Evolutionary conservation across 352 stramenopile genomes (phyloP).

Genomic region (Phytophthora fragariae): DNA sequence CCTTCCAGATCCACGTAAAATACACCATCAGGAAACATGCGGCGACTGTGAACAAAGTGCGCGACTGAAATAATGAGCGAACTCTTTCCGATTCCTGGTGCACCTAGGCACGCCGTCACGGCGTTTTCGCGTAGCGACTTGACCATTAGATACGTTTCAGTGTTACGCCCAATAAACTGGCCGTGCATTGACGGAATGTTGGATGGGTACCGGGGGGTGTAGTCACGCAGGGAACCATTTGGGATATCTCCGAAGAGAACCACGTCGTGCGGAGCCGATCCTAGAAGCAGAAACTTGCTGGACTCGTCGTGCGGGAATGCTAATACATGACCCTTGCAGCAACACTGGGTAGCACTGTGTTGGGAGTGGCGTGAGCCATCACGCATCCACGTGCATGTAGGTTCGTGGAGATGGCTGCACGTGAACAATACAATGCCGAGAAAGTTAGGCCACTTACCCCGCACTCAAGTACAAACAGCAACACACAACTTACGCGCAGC

Average conservation of each 20-base stretch:
- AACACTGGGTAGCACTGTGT: slow-evolving; percentile 73
- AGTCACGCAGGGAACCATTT: slow-evolving; percentile 63
- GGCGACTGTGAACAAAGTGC: slow-evolving; percentile 80
- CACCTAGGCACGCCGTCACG: slow-evolving; percentile 76
- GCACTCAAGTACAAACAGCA: background rate
- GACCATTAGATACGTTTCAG: slow-evolving; percentile 83
- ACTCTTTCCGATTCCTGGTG: slow-evolving; percentile 83
- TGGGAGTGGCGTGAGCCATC: slow-evolving; percentile 71
- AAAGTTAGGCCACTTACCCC: background rate
- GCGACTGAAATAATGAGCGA: slow-evolving; percentile 84
- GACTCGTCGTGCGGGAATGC: slow-evolving; percentile 85
- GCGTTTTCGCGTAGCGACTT: slow-evolving; percentile 78
- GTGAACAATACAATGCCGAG: background rate
- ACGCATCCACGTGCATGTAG: slow-evolving; percentile 74
- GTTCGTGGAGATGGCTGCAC: slow-evolving; percentile 74
- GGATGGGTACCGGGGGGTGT: slow-evolving; percentile 73
- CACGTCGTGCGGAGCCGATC: slow-evolving; percentile 63
- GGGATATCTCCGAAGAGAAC: slow-evolving; percentile 76
- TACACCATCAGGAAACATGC: slow-evolving; percentile 81
- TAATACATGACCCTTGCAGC: slow-evolving; percentile 73
- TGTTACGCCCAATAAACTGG: slow-evolving; percentile 85
- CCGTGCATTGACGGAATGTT: slow-evolving; percentile 86
- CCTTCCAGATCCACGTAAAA: slow-evolving; percentile 89
- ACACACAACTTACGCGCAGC: slow-evolving; percentile 71
- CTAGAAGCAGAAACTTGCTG: slow-evolving; percentile 82